These are phyloP conservation scores for Trichosporon sp. DNA, from an alignment of 1,284 basidiomycete genomes.

Conservation along the genomic window DNA sequence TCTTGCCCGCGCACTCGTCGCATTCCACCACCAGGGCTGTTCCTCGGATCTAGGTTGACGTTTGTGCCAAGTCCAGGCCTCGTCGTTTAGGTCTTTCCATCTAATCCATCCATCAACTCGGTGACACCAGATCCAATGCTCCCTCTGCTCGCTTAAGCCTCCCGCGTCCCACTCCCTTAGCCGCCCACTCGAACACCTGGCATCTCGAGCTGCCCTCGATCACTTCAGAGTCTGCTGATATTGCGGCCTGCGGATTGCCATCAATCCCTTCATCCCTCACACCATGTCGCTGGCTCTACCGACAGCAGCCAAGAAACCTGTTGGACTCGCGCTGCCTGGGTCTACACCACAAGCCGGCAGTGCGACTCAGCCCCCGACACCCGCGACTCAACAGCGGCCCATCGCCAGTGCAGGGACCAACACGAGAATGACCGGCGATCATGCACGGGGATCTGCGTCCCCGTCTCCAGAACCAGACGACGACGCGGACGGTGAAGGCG, in stretches of 20 bases:
- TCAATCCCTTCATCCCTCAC: not conserved
- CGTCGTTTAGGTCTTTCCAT: not conserved
- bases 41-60: not conserved
- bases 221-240: no score
- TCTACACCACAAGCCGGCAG: not conserved
- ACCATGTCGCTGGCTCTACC: constrained; percentile 13
- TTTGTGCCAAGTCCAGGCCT: not conserved
- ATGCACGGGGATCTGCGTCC: constrained; percentile 12
- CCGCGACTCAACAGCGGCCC: not conserved
- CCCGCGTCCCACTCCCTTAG: not conserved
- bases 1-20: no score
- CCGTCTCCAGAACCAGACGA: constrained; percentile 31
- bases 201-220: not conserved
- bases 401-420: not conserved
- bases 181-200: not conserved
- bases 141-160: not conserved
- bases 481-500: constrained; percentile 34
- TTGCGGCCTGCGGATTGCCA: no score
- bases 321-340: constrained; percentile 21
- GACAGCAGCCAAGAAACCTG: constrained; percentile 13
- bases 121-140: not conserved
- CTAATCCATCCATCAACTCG: not conserved
- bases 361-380: not conserved
- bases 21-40: not conserved
- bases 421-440: not conserved